Evolutionary conservation across 2,329 filamentous ascomycete genomes (phyloP).

Genomic region (Trichoderma atroviride): DNA sequence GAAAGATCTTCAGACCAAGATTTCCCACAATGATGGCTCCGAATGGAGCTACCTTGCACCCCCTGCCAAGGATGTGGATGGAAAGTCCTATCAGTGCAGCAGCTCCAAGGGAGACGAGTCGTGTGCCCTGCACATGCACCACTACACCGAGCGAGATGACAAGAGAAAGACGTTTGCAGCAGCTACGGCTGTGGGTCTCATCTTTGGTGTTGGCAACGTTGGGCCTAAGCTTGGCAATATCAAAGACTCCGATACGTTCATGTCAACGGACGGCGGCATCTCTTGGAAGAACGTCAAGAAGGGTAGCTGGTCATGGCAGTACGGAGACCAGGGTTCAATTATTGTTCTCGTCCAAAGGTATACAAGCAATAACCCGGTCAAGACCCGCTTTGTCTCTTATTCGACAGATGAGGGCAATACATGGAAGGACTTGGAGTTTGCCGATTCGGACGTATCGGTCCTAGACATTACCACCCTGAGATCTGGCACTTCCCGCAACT

Average conservation of each 20-base stretch:
- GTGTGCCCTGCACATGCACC: constrained; percentile 90
- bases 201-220: constrained; percentile 92
- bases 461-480: constrained; percentile 84
- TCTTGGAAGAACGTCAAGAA: constrained; percentile 85
- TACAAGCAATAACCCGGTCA: constrained; percentile 66
- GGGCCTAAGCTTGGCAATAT: constrained; percentile 67
- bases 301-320: constrained; percentile 90
- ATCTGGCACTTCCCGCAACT: constrained; percentile 87
- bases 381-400: constrained; percentile 72
- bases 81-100: constrained; percentile 71
- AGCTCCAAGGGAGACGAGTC: constrained; percentile 60
- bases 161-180: constrained; percentile 86
- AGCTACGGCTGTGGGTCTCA: constrained; percentile 81
- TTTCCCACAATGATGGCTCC: constrained; percentile 94
- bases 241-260: constrained; percentile 82
- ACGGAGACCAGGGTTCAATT: constrained; percentile 91
- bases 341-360: constrained; percentile 81
- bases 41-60: constrained; percentile 79
- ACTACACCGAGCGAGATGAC: constrained; percentile 88
- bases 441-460: constrained; percentile 69
- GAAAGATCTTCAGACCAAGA: constrained; percentile 86
- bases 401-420: constrained; percentile 77
- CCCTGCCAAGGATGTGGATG: constrained; percentile 70
- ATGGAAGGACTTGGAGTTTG: constrained; percentile 78
- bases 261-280: constrained; percentile 88